Evolutionary conservation across 305 asterid genomes (phyloP).

Genomic region (Withania somnifera): DNA sequence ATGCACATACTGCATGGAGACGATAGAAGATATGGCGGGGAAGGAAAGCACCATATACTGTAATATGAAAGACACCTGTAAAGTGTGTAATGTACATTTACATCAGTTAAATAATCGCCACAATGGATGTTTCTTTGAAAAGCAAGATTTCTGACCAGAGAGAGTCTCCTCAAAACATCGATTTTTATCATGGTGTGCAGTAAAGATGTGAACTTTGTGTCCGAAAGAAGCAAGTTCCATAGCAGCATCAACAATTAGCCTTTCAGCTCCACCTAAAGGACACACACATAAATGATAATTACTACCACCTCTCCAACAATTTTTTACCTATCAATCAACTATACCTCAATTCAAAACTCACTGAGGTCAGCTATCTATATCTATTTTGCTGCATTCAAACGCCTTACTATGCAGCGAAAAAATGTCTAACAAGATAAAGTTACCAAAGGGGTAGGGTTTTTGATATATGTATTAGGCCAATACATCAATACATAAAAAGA

Average conservation of each 20-base stretch:
- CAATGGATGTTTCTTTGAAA: neutral
- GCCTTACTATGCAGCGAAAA: no score
- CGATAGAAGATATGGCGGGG: slow-evolving; percentile 75
- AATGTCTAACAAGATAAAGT: no score
- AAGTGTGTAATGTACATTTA: neutral
- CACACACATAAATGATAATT: neutral
- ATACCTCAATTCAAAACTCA: no score
- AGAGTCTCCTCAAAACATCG: slow-evolving; percentile 97
- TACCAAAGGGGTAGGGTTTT: no score
- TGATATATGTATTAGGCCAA: no score
- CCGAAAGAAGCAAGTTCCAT: slow-evolving; percentile 75
- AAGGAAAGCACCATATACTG: slow-evolving; percentile 72
- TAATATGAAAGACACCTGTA: slow-evolving; percentile 65
- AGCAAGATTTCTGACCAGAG: slow-evolving; percentile 38
- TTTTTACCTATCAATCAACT: no score
- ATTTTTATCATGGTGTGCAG: slow-evolving; percentile 78
- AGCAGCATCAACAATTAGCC: slow-evolving; percentile 92
- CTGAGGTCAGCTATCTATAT: no score
- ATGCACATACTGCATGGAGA: slow-evolving; percentile 87
- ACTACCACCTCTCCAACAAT: no score
- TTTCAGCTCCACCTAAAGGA: slow-evolving; percentile 87
- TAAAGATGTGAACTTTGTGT: slow-evolving; percentile 74
- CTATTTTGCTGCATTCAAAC: no score
- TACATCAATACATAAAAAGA: no score
- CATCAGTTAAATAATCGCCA: neutral